These are phyloP conservation scores for Fonsecaea multimorphosa DNA, from an alignment of 2,329 filamentous ascomycete genomes.

Conservation along the genomic window DNA sequence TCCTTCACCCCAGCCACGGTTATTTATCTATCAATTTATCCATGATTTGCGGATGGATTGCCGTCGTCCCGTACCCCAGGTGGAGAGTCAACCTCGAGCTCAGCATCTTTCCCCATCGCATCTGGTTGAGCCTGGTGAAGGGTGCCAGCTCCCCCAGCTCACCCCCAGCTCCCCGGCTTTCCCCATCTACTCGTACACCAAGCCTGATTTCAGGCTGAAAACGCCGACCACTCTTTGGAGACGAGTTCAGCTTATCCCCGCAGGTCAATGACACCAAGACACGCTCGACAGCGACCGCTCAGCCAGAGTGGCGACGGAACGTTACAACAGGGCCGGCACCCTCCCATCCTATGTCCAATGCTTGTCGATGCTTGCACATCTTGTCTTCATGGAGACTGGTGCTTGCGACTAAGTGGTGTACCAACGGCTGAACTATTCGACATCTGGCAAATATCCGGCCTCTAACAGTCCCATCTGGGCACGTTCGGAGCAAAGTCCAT, in stretches of 20 bases:
- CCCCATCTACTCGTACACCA: slow-evolving; percentile 4
- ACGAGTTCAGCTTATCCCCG: slow-evolving; percentile 15
- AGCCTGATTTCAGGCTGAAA: slow-evolving; percentile 26
- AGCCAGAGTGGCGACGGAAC: slow-evolving; percentile 18
- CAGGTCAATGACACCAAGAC: slow-evolving; percentile 11
- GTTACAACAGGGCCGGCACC: slow-evolving; percentile 21
- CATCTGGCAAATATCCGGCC: slow-evolving; percentile 23
- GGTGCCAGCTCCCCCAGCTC: neutral
- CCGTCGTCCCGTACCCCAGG: slow-evolving; percentile 18
- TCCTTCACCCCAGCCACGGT: neutral
- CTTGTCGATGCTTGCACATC: slow-evolving; percentile 27
- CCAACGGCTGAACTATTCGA: slow-evolving; percentile 22
- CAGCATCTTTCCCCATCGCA: slow-evolving; percentile 8
- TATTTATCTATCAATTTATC: slow-evolving; percentile 25
- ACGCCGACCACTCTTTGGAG: slow-evolving; percentile 20
- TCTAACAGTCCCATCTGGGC: neutral
- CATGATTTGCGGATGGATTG: slow-evolving; percentile 18
- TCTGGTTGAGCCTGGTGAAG: neutral
- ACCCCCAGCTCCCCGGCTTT: slow-evolving; percentile 1
- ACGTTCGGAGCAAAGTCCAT: slow-evolving; percentile 2
- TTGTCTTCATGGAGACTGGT: slow-evolving; percentile 22
- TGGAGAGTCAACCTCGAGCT: slow-evolving; percentile 14
- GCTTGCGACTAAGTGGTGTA: slow-evolving; percentile 3
- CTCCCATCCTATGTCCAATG: slow-evolving; percentile 6
- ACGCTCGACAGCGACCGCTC: slow-evolving; percentile 1